Base-by-base conservation (phyloP, 2,329 filamentous ascomycete genomes). In the Fusarium aywerte region DNA sequence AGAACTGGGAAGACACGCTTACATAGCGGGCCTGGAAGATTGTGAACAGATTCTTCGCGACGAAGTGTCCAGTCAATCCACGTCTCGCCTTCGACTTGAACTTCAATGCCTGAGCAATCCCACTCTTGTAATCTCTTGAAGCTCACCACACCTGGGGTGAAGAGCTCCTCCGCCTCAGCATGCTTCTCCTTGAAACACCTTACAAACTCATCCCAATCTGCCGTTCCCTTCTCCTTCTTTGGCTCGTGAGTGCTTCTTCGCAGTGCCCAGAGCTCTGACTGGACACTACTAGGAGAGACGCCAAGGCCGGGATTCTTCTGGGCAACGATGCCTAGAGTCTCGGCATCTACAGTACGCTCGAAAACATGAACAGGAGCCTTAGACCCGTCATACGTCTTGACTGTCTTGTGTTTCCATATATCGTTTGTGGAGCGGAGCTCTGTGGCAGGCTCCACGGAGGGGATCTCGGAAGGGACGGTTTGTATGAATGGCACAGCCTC, bases 1-100 rank as follows among this genome's bases (percentile, higher is more conserved):
- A 93, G 75, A 4, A 90, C 87, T 16, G 88, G 84, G 68, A 93
- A 93, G 4, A 86, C 84, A 48, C 91, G 87, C 65, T 89, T 84
- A 58, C 83, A 82, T 9, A 92, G 80, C n/a, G 87, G 82, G 4
- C 81, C 79, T 0, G 85, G 84, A 51, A 93, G 82, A 43, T 81
- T 81, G 75, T 93, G 90, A 55, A 84, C 84, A 82, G 91, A 90
- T 78, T 92, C 88, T 64, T 85, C 84, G 21, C 91, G 79, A 69
- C 74, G 72, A 18, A 89, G 76, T 31, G 78, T 79, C 70, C 87
- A 83, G 42, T 80, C 75, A 1, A 71, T 77, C 84, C 85, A 89
- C 21, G 56, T 73, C 51, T 75, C 72, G 1, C 73, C 80, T 8
- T 74, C 77, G n/a, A 78, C 73, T 18, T 76, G 72, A 5, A 81